Evolutionary conservation across 2,329 filamentous ascomycete species (phyloP).

Genomic region (Exophiala aquamarina): DNA sequence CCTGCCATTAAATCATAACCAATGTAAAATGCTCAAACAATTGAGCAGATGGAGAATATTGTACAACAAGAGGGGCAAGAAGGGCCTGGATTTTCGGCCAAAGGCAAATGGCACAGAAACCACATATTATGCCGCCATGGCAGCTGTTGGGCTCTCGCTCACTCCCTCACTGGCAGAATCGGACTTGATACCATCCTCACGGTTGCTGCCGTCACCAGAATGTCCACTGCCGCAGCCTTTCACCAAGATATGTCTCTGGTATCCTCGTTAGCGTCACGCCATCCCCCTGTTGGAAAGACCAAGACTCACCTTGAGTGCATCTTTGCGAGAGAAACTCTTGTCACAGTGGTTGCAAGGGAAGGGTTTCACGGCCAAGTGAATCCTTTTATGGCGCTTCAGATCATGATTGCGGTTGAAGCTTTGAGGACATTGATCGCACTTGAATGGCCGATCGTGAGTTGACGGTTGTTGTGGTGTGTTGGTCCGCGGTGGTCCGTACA

Average conservation of each 20-base stretch:
- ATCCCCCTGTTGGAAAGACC: conserved; percentile 2
- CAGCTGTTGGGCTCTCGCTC: conserved; percentile 19
- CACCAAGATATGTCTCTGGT: conserved; percentile 65
- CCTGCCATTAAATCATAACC: conserved; percentile 21
- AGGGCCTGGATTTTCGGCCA: too few relatives aligned
- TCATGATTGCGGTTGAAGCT: conserved; percentile 97
- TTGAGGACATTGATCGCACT: conserved; percentile 88
- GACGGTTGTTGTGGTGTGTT: conserved; percentile 53
- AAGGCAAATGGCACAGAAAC: too few relatives aligned
- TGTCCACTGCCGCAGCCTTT: conserved; percentile 61
- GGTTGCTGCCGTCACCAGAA: conserved; percentile 6
- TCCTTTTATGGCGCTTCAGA: conserved; percentile 90
- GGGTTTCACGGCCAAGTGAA: conserved; percentile 92
- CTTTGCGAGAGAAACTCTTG: conserved; percentile 95
- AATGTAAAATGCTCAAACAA: neutral
- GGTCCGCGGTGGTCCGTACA: conserved; percentile 59
- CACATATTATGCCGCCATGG: conserved; percentile 17
- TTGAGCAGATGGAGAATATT: conserved; percentile 9
- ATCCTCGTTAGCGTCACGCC: conserved; percentile 29
- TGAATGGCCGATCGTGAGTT: conserved; percentile 82
- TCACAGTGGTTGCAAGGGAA: conserved; percentile 90
- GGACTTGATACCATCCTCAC: conserved; percentile 26
- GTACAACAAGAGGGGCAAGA: conserved; percentile 12
- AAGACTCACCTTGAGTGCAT: conserved; percentile 83
- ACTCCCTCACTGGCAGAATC: conserved; percentile 26